Base-by-base conservation (phyloP, 1,139 yeast species). In the Lodderomyces parapsilosis region DNA sequence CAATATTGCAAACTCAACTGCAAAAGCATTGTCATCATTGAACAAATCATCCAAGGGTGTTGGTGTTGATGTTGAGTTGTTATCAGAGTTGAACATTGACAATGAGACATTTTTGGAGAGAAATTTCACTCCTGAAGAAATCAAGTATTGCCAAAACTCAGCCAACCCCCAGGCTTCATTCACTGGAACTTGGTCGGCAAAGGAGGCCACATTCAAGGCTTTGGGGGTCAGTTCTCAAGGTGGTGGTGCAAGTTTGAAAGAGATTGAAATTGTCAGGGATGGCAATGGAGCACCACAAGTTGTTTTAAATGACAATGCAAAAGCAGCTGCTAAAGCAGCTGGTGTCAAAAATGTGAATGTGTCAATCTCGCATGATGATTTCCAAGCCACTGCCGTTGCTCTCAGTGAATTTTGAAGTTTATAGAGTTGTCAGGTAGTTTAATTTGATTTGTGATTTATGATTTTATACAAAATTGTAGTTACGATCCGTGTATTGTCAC, bases 121-220 rank as follows among this genome's bases (percentile, higher is more conserved):
- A 65, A 93, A 93, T 76, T 93, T 91, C 75, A 90, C 98, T 40
- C 71, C 65, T 8, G 74, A 68, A 18, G 99, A 93, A 73, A 83
- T 84, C 55, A 74, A 69, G 39, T 93, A 93, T 76, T 91, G 98
- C 66, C 62, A 68, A 46, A 60, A 72, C 41, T 81, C 96, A 35
- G 72, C 96, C 34, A 76, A 76, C 54, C 87, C 95, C 44, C 88
- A 82, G 62, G 90, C 98, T 17, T 89, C 97, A 6, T 93, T 78
- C 68, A 91, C 99, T 30, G 99, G 99, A 43, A 86, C 96, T 40
- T 93, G 99, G 99, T 88, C 96, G 36, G 99, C 99, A 43, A 93
- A 93, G 72, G 99, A 93, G 71, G 99, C 99, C 32, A 97, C 90
- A 35, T 93, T 93, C 82, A 93, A 93, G 75, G 88, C 96, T 17